phyloP scores from a whole-genome alignment of 1,284 basidiomycete species.

The Microbotryum lychnidis-dioicae region DNA sequence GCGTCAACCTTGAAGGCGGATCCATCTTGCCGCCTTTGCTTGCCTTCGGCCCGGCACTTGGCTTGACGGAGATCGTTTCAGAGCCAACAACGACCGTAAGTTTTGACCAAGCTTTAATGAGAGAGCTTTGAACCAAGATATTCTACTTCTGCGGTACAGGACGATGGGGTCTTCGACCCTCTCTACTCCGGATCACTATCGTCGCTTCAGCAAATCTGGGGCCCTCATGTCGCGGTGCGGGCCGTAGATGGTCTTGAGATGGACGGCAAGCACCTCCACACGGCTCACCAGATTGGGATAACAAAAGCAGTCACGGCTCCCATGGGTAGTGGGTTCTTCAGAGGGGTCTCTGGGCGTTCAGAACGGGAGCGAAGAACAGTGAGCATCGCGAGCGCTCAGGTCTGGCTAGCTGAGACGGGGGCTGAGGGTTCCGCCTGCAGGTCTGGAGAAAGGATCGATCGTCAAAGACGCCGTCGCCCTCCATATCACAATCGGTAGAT shows the following conservation, averaged over 20 bases:
- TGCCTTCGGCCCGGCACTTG: slow-evolving; percentile 42
- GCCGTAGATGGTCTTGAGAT: slow-evolving; percentile 69
- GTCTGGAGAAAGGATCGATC: slow-evolving; percentile 58
- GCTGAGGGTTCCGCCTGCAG: neutral
- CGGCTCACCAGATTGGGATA: slow-evolving; percentile 49
- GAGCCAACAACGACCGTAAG: neutral
- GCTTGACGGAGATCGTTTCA: slow-evolving; percentile 41
- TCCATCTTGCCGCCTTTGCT: slow-evolving; percentile 42
- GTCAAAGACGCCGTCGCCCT: slow-evolving; percentile 60
- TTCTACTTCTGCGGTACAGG: neutral
- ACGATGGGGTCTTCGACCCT: slow-evolving; percentile 9
- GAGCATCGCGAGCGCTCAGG: neutral
- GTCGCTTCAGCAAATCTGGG: slow-evolving; percentile 3
- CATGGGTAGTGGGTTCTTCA: slow-evolving; percentile 41
- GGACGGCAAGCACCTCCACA: slow-evolving; percentile 52
- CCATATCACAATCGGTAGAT: slow-evolving; percentile 54
- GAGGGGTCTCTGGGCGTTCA: slow-evolving; percentile 53
- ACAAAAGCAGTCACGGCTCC: slow-evolving; percentile 52
- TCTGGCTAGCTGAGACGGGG: neutral
- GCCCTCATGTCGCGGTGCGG: slow-evolving; percentile 19
- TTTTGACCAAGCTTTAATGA: neutral
- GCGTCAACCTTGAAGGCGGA: slow-evolving; percentile 43
- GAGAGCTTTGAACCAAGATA: neutral
- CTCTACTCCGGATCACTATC: slow-evolving; percentile 9
- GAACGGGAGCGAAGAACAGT: slow-evolving; percentile 54